These are phyloP conservation scores for Boletus rufocinnamomeus DNA, from an alignment of 768 basidiomycete genomes.

Conservation along the genomic window DNA sequence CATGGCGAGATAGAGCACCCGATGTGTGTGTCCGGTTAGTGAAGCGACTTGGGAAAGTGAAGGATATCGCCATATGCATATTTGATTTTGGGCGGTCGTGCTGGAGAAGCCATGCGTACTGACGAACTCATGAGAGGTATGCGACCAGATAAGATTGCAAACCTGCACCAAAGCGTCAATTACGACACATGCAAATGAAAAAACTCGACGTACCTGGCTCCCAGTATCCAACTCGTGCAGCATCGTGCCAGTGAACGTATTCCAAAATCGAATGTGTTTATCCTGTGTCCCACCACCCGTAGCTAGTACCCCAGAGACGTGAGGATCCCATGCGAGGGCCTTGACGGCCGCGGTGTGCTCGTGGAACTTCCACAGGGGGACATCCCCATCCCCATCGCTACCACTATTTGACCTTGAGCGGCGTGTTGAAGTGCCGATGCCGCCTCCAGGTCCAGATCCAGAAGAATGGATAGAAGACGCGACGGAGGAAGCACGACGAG, in stretches of 20 bases:
- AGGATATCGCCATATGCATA: slow-evolving; percentile 95
- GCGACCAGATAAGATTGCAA: slow-evolving; percentile 96
- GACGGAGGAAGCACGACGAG: slow-evolving; percentile 38
- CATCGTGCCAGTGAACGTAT: slow-evolving; percentile 82
- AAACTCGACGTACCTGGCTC: slow-evolving; percentile 65
- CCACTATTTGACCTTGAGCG: slow-evolving; percentile 30
- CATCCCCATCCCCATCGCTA: slow-evolving; percentile 43
- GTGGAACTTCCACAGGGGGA: slow-evolving; percentile 91
- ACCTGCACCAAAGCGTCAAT: slow-evolving; percentile 54
- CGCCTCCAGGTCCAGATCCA: slow-evolving; percentile 33
- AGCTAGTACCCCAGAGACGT: slow-evolving; percentile 85
- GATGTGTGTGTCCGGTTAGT: slow-evolving; percentile 90
- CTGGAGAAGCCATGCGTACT: slow-evolving; percentile 97
- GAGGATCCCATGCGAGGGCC: slow-evolving; percentile 98
- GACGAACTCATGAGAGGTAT: slow-evolving; percentile 94
- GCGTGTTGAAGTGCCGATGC: slow-evolving; percentile 25
- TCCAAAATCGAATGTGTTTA: slow-evolving; percentile 98
- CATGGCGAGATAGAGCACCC: slow-evolving; percentile 97
- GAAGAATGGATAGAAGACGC: slow-evolving; percentile 29
- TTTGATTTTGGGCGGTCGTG: slow-evolving; percentile 93
- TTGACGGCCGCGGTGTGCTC: slow-evolving; percentile 98
- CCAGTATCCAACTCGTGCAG: slow-evolving; percentile 91
- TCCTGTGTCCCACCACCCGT: slow-evolving; percentile 99
- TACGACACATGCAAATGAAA: background rate
- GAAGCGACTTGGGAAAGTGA: slow-evolving; percentile 92